Percentiles rank a stretch among this genome's conserved stretches.
These are phyloP conservation scores for Fraxinus baroniana DNA, from an alignment of 305 asterid genomes.

Conservation along the genomic window DNA sequence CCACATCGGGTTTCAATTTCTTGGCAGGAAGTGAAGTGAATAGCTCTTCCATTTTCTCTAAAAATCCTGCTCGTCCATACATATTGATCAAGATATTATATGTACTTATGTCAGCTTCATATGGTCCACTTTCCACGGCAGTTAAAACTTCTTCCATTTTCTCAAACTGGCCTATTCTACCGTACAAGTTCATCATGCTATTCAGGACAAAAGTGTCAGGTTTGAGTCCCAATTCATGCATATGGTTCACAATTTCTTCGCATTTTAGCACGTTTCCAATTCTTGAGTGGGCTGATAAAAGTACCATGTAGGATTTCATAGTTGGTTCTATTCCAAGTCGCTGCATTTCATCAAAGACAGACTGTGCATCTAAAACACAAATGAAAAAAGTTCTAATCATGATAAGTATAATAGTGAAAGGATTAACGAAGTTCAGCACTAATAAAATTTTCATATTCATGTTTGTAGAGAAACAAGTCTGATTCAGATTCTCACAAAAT, in stretches of 20 bases:
- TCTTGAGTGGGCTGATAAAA: conserved; percentile 75
- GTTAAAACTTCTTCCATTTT: conserved; percentile 69
- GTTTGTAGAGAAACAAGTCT: neutral
- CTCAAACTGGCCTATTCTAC: conserved; percentile 67
- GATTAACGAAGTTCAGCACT: neutral
- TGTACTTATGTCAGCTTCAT: conserved; percentile 63
- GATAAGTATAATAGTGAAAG: neutral
- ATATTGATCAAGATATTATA: conserved; percentile 73
- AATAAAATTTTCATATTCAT: neutral
- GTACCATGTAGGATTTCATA: conserved; percentile 80
- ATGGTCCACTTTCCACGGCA: conserved; percentile 52
- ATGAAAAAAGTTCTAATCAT: neutral
- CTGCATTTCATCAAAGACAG: conserved; percentile 74
- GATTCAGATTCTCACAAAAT: neutral
- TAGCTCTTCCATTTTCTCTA: conserved; percentile 68
- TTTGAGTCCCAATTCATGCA: conserved; percentile 51
- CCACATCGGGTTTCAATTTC: conserved; percentile 59
- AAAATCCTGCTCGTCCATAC: conserved; percentile 69
- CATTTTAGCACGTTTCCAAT: conserved; percentile 53
- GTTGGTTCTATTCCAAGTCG: conserved; percentile 68
- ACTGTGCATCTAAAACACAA: conserved; percentile 58
- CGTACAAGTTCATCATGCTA: conserved; percentile 74
- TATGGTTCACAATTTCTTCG: conserved; percentile 58
- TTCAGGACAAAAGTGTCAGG: conserved; percentile 75
- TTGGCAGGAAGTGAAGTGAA: conserved; percentile 45